A percentile compares a stretch with the other conserved stretches of the same genome.
These are phyloP conservation scores for Hypoxylon trugodes DNA, from an alignment of 495 filamentous ascomycete species.

Conservation along the genomic window DNA sequence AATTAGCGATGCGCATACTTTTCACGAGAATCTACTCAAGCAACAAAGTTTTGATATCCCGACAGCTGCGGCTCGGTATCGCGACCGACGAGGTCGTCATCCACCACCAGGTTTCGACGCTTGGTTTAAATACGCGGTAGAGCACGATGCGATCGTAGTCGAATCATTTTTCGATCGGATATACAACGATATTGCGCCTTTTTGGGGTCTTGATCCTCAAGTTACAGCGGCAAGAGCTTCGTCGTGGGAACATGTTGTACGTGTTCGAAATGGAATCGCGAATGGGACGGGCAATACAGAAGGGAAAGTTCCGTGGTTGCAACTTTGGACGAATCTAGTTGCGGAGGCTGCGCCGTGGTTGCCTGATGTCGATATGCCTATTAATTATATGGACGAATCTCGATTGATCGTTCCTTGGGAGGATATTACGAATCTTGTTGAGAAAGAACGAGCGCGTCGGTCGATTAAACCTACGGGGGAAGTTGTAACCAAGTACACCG, in stretches of 20 bases:
- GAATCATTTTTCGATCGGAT: slow-evolving; percentile 76
- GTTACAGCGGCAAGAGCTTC: slow-evolving; percentile 56
- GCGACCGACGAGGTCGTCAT: slow-evolving; percentile 68
- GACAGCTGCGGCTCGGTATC: slow-evolving; percentile 63
- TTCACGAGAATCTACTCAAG: slow-evolving; percentile 47
- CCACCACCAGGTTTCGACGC: slow-evolving; percentile 73
- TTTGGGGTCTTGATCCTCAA: slow-evolving; percentile 66
- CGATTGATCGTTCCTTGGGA: slow-evolving; percentile 69
- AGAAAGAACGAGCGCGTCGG: slow-evolving; percentile 57
- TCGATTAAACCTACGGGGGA: slow-evolving; percentile 42
- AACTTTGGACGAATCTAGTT: slow-evolving; percentile 62
- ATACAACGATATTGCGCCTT: slow-evolving; percentile 68
- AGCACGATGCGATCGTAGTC: slow-evolving; percentile 64
- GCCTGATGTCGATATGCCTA: slow-evolving; percentile 72
- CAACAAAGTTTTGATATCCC: slow-evolving; percentile 58
- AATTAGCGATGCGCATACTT: slow-evolving; percentile 47
- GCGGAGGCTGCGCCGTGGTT: slow-evolving; percentile 60
- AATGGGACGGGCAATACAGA: slow-evolving; percentile 50
- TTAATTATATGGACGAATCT: slow-evolving; percentile 72
- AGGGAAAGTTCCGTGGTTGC: slow-evolving; percentile 55
- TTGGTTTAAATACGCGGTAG: slow-evolving; percentile 68
- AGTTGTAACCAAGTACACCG: slow-evolving; percentile 38
- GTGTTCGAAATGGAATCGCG: slow-evolving; percentile 62
- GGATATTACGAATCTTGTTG: slow-evolving; percentile 60
- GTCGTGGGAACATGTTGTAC: slow-evolving; percentile 56